Conservation (phyloP, 148 eudicot species). For the Spergularia marina region DNA sequence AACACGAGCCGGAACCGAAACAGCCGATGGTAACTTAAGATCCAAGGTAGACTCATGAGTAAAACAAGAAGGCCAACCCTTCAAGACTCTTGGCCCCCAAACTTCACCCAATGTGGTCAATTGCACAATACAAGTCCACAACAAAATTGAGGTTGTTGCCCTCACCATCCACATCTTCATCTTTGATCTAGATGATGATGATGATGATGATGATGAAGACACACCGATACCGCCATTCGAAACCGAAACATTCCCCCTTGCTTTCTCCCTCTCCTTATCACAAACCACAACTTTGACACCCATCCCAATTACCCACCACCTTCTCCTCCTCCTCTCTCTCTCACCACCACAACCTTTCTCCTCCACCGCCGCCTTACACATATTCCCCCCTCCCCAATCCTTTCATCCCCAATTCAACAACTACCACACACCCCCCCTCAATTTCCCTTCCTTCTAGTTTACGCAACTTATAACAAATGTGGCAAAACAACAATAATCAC, state of each 20-base stretch:
- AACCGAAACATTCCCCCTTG: conserved; percentile 15
- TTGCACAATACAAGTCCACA: conserved; percentile 83
- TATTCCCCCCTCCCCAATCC: conserved; percentile 27
- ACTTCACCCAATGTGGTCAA: conserved; percentile 61
- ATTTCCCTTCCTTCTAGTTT: not conserved
- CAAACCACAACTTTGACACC: conserved; percentile 46
- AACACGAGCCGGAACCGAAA: conserved; percentile 44
- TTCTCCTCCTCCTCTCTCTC: conserved; percentile 32
- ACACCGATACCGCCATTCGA: conserved; percentile 26
- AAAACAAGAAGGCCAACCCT: conserved; percentile 78
- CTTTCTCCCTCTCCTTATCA: conserved; percentile 30
- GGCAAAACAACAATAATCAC: not conserved
- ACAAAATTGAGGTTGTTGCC: conserved; percentile 54
- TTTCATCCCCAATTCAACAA: conserved; percentile 24
- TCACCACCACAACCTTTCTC: conserved; percentile 21
- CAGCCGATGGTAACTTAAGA: conserved; percentile 33
- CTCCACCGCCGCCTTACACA: conserved; percentile 40
- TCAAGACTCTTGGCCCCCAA: conserved; percentile 81
- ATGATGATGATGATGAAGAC: conserved; percentile 18
- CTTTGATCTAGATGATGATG: conserved; percentile 40
- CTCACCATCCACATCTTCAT: conserved; percentile 78
- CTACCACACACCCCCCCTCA: not conserved
- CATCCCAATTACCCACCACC: conserved; percentile 48
- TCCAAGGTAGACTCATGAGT: conserved; percentile 50
- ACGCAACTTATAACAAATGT: not conserved